Evolutionary conservation across 2,329 filamentous ascomycete genomes (phyloP), one percentile per base, ranked within the genome.

Genomic region (Colletotrichum sp.): DNA sequence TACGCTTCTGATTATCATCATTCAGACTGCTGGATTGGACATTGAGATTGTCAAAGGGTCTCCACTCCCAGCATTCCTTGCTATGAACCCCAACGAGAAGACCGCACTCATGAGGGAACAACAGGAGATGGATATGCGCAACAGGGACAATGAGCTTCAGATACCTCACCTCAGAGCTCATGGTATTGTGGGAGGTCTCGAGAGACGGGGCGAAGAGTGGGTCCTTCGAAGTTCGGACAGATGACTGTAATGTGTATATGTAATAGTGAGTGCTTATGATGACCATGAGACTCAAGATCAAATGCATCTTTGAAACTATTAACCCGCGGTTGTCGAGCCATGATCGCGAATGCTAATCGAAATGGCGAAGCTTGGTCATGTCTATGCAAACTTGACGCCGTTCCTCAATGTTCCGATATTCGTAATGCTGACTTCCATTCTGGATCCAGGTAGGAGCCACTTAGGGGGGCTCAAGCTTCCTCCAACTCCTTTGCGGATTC

Each of bases 371-470:
- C 1, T 21, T 52, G 18, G 16, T 14, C 26, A 18, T 60, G 16
- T 1, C 28, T 64, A 76, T 6, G 72, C 65, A 74, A 81, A 82
- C 32, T 55, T 73, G 48, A 87, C 81, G 3, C 81, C 80, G n/a
- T 88, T 88, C 26, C 78, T 79, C 65, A 87, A 75, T 0, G 87
- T 88, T 0, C 86, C 86, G 72, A 88, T 86, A 16, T 82, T 78
- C 1, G 80, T 79, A 32, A 88, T 84, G 4, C 75, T 79, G 2
- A 88, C 82, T 24, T 86, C 84, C 81, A 88, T 84, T 18, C 79
- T 78, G 0, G 83, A 86, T 1, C 85, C 86, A 0, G 85, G 85
- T 1, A 79, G 78, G 5, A 88, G 79, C 63, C 82, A 88, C 26
- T 76, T 80, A 0, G 84, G 85, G 0, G 86, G 87, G 0, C 80